Conservation (phyloP, 2,329 filamentous ascomycete genomes). For the Immersiporthe knoxdaviesiana region DNA sequence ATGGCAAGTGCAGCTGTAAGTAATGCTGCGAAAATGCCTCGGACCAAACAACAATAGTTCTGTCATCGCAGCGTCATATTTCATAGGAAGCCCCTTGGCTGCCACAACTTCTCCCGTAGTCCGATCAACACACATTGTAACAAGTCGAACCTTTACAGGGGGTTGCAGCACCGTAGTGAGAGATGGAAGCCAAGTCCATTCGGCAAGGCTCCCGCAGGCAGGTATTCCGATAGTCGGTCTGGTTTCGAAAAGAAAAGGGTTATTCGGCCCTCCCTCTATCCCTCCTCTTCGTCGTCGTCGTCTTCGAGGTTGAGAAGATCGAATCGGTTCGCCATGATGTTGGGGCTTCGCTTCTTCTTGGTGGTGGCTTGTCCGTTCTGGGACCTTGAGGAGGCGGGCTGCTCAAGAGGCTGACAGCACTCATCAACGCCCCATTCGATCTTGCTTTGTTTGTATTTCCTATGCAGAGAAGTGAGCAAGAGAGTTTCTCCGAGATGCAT, state of each 20-base stretch:
- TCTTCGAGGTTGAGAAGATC: slow-evolving; percentile 58
- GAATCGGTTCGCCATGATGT: slow-evolving; percentile 62
- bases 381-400: slow-evolving; percentile 33
- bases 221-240: slow-evolving; percentile 35
- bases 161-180: not conserved
- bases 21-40: not conserved
- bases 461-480: slow-evolving; percentile 34
- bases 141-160: not conserved
- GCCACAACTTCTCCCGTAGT: not conserved
- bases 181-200: not conserved
- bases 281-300: slow-evolving; percentile 41
- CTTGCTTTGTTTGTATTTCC: slow-evolving; percentile 69
- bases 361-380: slow-evolving; percentile 35
- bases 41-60: not conserved
- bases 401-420: slow-evolving; percentile 63
- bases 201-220: slow-evolving; percentile 30
- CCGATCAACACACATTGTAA: not conserved
- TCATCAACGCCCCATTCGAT: slow-evolving; percentile 76
- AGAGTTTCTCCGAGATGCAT: slow-evolving; percentile 29
- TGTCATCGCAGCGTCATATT: not conserved
- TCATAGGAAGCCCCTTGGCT: not conserved
- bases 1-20: not conserved
- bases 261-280: not conserved
- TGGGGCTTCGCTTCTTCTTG: slow-evolving; percentile 44
- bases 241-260: slow-evolving; percentile 23